Conservation (phyloP, 495 filamentous ascomycete species). For the Tuber calosporum region DNA sequence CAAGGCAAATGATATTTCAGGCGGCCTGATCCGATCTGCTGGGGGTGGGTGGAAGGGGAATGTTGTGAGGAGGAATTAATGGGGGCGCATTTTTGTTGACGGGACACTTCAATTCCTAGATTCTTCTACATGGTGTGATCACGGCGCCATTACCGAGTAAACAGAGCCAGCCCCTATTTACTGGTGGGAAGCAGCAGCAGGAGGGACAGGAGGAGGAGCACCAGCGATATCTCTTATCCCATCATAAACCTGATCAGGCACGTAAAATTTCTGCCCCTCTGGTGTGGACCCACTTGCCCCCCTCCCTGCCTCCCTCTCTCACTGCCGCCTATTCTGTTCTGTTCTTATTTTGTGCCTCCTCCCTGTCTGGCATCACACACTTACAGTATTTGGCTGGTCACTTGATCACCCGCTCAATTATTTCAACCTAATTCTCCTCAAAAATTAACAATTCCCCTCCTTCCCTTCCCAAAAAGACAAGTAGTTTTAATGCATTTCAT, state of each 20-base stretch:
- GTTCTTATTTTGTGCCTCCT: background rate
- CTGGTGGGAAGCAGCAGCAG: background rate
- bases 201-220: background rate
- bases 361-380: background rate
- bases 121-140: background rate
- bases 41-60: background rate
- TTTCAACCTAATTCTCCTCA: background rate
- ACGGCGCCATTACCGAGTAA: conserved; percentile 3
- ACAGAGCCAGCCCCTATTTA: background rate
- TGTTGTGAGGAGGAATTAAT: background rate
- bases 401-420: background rate
- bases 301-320: background rate
- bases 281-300: background rate
- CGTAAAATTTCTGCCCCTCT: conserved; percentile 2
- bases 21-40: background rate
- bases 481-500: background rate
- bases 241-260: background rate
- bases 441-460: background rate
- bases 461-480: background rate
- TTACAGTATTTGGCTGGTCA: background rate
- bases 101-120: background rate
- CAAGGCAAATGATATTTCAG: background rate
- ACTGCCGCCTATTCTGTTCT: background rate
- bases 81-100: conserved; percentile 3
- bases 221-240: background rate